A percentile compares a stretch with the other conserved stretches of the same genome.
These are phyloP conservation scores for Hirsutella thompsonii DNA, from an alignment of 2,329 filamentous ascomycete species.

Conservation along the genomic window DNA sequence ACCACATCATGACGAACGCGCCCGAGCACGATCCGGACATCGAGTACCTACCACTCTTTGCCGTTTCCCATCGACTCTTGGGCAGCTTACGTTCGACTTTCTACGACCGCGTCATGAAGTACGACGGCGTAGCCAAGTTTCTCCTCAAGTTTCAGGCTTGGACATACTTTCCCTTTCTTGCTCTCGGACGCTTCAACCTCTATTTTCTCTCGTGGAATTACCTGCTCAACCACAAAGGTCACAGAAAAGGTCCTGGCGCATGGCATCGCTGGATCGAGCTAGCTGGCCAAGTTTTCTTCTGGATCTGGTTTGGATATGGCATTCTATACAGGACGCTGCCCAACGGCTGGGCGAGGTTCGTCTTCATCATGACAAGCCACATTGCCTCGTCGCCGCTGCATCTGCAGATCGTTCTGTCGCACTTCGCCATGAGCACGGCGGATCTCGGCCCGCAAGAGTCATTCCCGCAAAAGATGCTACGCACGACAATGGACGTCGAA, in stretches of 20 bases:
- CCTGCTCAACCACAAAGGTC: constrained; percentile 56
- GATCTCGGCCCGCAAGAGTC: constrained; percentile 76
- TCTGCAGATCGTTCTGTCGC: constrained; percentile 80
- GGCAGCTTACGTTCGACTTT: constrained; percentile 63
- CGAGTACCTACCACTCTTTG: constrained; percentile 80
- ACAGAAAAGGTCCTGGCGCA: constrained; percentile 62
- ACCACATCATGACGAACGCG: constrained; percentile 91
- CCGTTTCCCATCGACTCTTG: constrained; percentile 71
- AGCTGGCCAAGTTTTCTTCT: constrained; percentile 65
- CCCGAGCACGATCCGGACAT: constrained; percentile 96
- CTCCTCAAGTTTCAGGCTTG: constrained; percentile 65
- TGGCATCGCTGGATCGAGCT: constrained; percentile 80
- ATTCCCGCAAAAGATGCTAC: constrained; percentile 80
- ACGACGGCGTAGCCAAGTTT: constrained; percentile 60
- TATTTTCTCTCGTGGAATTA: constrained; percentile 73
- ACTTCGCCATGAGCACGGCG: constrained; percentile 87
- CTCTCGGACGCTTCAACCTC: constrained; percentile 76
- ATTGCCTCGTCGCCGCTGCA: constrained; percentile 71
- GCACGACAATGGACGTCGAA: constrained; percentile 89
- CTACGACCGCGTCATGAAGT: constrained; percentile 69
- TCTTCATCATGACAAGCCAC: constrained; percentile 70
- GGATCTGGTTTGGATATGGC: constrained; percentile 77
- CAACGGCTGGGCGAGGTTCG: constrained; percentile 52
- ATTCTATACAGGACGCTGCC: constrained; percentile 63
- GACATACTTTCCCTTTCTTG: constrained; percentile 70